Evolutionary conservation across 495 filamentous ascomycete species (phyloP).

Genomic region (Neurospora sp.): DNA sequence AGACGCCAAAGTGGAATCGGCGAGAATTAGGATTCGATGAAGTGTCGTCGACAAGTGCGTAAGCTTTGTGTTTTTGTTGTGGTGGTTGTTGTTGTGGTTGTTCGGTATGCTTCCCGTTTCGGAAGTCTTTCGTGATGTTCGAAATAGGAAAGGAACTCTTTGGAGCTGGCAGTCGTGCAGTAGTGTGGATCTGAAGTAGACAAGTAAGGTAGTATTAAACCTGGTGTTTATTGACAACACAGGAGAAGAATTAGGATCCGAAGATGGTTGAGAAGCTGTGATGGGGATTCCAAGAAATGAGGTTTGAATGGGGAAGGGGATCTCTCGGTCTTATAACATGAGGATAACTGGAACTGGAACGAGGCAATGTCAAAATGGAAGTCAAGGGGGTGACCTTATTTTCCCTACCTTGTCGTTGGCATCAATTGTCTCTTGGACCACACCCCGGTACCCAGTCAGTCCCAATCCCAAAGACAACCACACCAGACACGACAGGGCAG

Average conservation of each 20-base stretch:
- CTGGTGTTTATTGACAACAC: conserved; percentile 1
- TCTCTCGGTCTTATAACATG: conserved; percentile 20
- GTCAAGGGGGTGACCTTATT: conserved; percentile 9
- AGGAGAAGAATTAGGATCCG: conserved; percentile 5
- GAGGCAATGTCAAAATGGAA: conserved; percentile 18
- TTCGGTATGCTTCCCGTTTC: not conserved
- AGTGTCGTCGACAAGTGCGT: conserved; percentile 6
- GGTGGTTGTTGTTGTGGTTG: not conserved
- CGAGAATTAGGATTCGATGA: not conserved
- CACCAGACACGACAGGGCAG: not conserved
- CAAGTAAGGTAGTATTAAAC: not conserved
- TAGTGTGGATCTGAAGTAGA: conserved; percentile 7
- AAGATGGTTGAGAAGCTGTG: conserved; percentile 13
- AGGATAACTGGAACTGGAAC: conserved; percentile 15
- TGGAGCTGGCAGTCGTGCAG: conserved; percentile 3
- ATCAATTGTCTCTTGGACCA: conserved; percentile 12
- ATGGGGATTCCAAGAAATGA: conserved; percentile 20
- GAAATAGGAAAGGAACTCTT: conserved; percentile 2
- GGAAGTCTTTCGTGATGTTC: not conserved
- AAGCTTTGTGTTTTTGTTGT: not conserved
- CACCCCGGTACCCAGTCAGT: conserved; percentile 12
- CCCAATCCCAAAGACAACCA: not conserved
- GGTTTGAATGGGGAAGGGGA: conserved; percentile 17
- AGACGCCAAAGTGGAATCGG: not conserved
- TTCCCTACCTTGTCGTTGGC: conserved; percentile 16